A percentile compares a stretch with the other conserved stretches of the same genome.
phyloP scores from a whole-genome alignment of 2,329 filamentous ascomycete genomes.

The Claviceps maximensis region DNA sequence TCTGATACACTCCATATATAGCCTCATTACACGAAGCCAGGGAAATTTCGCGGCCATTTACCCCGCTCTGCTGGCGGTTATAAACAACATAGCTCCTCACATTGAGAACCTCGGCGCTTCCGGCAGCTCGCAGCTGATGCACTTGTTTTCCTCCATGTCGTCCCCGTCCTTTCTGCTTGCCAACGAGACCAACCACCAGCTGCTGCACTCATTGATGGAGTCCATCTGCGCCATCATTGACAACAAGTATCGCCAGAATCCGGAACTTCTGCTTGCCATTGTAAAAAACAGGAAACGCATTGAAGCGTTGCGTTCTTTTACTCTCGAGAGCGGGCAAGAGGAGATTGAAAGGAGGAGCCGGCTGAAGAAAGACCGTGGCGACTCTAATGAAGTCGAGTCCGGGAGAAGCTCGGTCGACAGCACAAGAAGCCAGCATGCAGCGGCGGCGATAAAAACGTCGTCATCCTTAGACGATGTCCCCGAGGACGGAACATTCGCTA shows the following conservation, averaged over 20 bases:
- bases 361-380: constrained; percentile 46
- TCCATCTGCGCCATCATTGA: constrained; percentile 84
- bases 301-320: constrained; percentile 74
- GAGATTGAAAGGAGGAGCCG: constrained; percentile 74
- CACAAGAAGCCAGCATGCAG: constrained; percentile 42
- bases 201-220: constrained; percentile 72
- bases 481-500: constrained; percentile 71
- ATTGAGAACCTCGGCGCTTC: constrained; percentile 61
- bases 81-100: constrained; percentile 86
- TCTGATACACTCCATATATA: constrained; percentile 87
- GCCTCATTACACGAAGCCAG: constrained; percentile 79
- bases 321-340: constrained; percentile 79
- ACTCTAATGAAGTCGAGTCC: constrained; percentile 35
- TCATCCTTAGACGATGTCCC: constrained; percentile 20
- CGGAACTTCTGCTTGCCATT: constrained; percentile 67
- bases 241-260: constrained; percentile 72
- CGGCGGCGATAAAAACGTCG: constrained; percentile 12
- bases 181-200: constrained; percentile 77
- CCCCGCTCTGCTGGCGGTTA: constrained; percentile 77
- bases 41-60: constrained; percentile 85
- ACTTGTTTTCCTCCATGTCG: constrained; percentile 85
- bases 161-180: constrained; percentile 83
- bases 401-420: constrained; percentile 55
- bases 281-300: constrained; percentile 71
- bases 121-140: constrained; percentile 69